phyloP scores from a whole-genome alignment of 345 rosid species.

The Linum usitatissimum region DNA sequence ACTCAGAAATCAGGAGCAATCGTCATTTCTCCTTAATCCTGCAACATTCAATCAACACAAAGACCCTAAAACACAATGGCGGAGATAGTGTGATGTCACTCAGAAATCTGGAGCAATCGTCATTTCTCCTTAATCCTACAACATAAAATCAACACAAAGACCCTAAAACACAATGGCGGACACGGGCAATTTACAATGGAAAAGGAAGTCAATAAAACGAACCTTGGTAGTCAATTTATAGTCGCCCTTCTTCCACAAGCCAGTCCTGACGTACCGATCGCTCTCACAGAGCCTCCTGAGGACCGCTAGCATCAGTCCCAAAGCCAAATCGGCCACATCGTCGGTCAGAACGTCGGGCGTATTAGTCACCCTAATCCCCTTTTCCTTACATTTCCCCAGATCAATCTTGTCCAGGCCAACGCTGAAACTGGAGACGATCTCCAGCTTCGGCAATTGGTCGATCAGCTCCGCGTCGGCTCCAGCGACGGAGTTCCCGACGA shows the following conservation, averaged over 20 bases:
- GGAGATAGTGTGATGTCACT: too few species aligned
- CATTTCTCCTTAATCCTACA: too few species aligned
- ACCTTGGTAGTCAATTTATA: slow-evolving; percentile 67
- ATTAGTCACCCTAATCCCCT: slow-evolving; percentile 62
- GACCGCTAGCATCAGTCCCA: slow-evolving; percentile 64
- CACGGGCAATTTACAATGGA: too few species aligned
- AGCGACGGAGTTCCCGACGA: slow-evolving; percentile 42
- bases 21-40: too few species aligned
- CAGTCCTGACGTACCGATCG: slow-evolving; percentile 60
- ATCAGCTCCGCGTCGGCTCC: slow-evolving; percentile 73
- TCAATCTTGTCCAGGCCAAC: slow-evolving; percentile 85
- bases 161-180: too few species aligned
- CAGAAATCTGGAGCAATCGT: too few species aligned
- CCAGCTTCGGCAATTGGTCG: slow-evolving; percentile 51
- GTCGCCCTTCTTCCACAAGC: slow-evolving; percentile 61
- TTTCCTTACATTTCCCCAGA: slow-evolving; percentile 55
- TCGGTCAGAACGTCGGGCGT: slow-evolving; percentile 86
- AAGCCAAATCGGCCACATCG: slow-evolving; percentile 78
- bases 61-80: too few species aligned
- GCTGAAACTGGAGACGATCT: slow-evolving; percentile 64
- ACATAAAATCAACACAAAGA: too few species aligned
- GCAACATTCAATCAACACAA: too few species aligned
- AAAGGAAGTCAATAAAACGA: neutral
- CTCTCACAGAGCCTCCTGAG: slow-evolving; percentile 53
- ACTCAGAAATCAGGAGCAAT: too few species aligned